These are phyloP conservation scores for Aspergillus sp. DNA, from an alignment of 2,329 filamentous ascomycete species.

Conservation along the genomic window DNA sequence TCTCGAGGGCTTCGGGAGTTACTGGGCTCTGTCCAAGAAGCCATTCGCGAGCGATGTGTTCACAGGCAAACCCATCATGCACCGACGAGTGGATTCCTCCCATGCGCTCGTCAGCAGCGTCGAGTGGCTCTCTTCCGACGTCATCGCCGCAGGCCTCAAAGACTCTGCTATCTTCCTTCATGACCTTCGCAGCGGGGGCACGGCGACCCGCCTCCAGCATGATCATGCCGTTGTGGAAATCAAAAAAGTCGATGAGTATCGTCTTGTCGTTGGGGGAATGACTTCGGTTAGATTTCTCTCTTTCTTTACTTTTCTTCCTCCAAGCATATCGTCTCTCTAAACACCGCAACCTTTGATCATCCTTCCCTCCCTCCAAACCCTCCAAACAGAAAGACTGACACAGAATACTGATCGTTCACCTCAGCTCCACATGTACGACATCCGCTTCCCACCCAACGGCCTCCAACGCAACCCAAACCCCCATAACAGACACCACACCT, in stretches of 20 bases:
- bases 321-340: no score
- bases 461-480: constrained; percentile 29
- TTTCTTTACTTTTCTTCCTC: no score
- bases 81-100: constrained; percentile 22
- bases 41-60: constrained; percentile 21
- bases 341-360: no score
- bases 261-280: constrained; percentile 34
- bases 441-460: constrained; percentile 34
- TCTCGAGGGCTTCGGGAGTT: constrained; percentile 26
- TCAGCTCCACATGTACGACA: constrained; percentile 44
- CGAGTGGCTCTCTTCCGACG: constrained; percentile 38
- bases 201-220: constrained; percentile 34
- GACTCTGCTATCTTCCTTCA: constrained; percentile 36
- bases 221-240: constrained; percentile 34
- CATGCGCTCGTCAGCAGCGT: constrained; percentile 33
- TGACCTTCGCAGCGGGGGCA: constrained; percentile 35
- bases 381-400: no score
- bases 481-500: constrained; percentile 25
- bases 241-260: constrained; percentile 36
- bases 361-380: no score
- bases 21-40: constrained; percentile 32
- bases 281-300: constrained; percentile 26
- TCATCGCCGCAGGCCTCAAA: constrained; percentile 37
- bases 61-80: constrained; percentile 14
- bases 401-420: neutral